Evolutionary conservation across 1,139 yeast genomes (phyloP).

Genomic region (Protomyces lactucae-debilis): DNA sequence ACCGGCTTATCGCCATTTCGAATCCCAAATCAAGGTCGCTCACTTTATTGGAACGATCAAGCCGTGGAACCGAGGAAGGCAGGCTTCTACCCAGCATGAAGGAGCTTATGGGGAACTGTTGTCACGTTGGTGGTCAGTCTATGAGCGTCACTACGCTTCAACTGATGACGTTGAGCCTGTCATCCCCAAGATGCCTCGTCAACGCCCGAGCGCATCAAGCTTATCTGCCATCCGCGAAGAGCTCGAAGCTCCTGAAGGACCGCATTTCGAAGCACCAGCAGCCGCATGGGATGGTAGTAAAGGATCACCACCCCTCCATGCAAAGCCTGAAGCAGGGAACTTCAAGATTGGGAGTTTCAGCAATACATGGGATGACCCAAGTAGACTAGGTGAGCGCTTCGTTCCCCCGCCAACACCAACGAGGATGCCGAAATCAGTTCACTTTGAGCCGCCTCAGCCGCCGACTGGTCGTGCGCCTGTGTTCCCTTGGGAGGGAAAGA

Average conservation of each 20-base stretch:
- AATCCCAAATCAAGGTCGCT: constrained; percentile 52
- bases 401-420: constrained; percentile 31
- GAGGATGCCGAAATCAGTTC: constrained; percentile 17
- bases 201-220: background rate
- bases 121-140: constrained; percentile 33
- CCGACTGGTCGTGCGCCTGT: constrained; percentile 5
- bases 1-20: constrained; percentile 70
- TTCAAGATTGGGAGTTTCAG: constrained; percentile 34
- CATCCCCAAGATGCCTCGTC: background rate
- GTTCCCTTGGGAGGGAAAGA: constrained; percentile 26
- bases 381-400: constrained; percentile 25
- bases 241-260: background rate
- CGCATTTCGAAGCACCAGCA: constrained; percentile 24
- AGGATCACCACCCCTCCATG: constrained; percentile 42
- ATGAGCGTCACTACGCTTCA: constrained; percentile 33
- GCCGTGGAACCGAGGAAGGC: constrained; percentile 58
- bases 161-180: constrained; percentile 33
- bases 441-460: constrained; percentile 16
- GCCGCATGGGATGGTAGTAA: constrained; percentile 45
- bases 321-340: constrained; percentile 43
- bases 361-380: constrained; percentile 38
- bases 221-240: background rate
- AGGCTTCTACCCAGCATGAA: constrained; percentile 7
- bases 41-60: constrained; percentile 79
- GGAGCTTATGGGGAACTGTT: constrained; percentile 32